These are phyloP conservation scores for Penicillium goetzii DNA, from an alignment of 495 filamentous ascomycete genomes.

Conservation along the genomic window DNA sequence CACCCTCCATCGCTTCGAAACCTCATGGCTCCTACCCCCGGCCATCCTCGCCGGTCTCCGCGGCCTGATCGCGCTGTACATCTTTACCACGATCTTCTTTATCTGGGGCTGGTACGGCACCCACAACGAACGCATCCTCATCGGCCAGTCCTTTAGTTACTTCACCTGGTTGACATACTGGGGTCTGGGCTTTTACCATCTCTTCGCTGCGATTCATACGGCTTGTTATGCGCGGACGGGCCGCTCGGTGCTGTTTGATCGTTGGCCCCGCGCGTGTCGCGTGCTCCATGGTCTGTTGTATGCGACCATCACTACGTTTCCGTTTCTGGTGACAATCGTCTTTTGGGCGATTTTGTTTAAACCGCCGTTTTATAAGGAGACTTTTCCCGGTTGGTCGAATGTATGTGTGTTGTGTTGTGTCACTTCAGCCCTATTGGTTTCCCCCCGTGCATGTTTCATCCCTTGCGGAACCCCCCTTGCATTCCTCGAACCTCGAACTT, in stretches of 20 bases:
- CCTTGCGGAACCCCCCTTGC: too few relatives aligned
- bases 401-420: conserved; percentile 34
- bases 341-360: conserved; percentile 52
- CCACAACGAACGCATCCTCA: conserved; percentile 42
- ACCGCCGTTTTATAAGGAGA: conserved; percentile 53
- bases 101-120: conserved; percentile 63
- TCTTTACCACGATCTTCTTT: conserved; percentile 71
- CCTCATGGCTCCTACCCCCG: conserved; percentile 77
- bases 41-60: conserved; percentile 60
- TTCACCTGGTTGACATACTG: conserved; percentile 83
- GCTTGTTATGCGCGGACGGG: conserved; percentile 62
- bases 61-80: conserved; percentile 66
- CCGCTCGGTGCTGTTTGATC: conserved; percentile 58
- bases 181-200: conserved; percentile 79
- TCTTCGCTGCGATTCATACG: conserved; percentile 65
- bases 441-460: conserved; percentile 11
- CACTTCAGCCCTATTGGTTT: background rate
- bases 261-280: conserved; percentile 65
- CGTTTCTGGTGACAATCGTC: conserved; percentile 68
- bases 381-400: conserved; percentile 68
- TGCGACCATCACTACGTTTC: conserved; percentile 66
- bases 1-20: conserved; percentile 66
- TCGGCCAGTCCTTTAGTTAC: conserved; percentile 67
- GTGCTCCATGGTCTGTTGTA: conserved; percentile 68
- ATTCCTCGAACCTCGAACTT: conserved; percentile 6